These are phyloP conservation scores for Sclerotinia subarctica DNA, from an alignment of 2,329 filamentous ascomycete genomes.

Conservation along the genomic window DNA sequence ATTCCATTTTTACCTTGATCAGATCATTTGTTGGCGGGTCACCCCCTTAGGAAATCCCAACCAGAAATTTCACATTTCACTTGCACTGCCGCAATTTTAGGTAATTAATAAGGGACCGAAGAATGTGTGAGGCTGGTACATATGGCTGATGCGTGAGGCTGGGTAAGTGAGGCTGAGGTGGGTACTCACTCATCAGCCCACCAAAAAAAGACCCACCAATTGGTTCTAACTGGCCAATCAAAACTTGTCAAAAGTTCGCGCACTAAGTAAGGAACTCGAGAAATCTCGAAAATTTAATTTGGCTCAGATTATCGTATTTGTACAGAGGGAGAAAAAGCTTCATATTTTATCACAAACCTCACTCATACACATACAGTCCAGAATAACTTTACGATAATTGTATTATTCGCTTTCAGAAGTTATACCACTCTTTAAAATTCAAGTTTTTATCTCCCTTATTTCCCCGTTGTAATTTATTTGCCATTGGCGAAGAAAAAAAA, in stretches of 20 bases:
- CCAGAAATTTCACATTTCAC: neutral
- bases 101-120: too few species aligned
- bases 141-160: too few species aligned
- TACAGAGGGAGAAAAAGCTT: conserved; percentile 10
- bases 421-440: neutral
- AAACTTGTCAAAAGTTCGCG: conserved; percentile 11
- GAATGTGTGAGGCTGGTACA: too few species aligned
- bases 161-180: neutral
- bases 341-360: neutral
- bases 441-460: neutral
- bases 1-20: neutral
- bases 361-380: neutral
- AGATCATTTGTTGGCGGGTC: conserved; percentile 4
- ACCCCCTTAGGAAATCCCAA: neutral
- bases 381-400: neutral
- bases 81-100: neutral
- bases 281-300: conserved; percentile 22
- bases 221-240: neutral
- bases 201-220: neutral
- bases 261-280: conserved; percentile 8
- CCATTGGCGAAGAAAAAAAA: conserved; percentile 10
- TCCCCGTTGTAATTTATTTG: conserved; percentile 6
- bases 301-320: neutral
- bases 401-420: neutral
- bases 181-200: too few species aligned